These are phyloP conservation scores for Chimonanthus salicifolius DNA, from an alignment of 164 flowering plant genomes.

Conservation along the genomic window DNA sequence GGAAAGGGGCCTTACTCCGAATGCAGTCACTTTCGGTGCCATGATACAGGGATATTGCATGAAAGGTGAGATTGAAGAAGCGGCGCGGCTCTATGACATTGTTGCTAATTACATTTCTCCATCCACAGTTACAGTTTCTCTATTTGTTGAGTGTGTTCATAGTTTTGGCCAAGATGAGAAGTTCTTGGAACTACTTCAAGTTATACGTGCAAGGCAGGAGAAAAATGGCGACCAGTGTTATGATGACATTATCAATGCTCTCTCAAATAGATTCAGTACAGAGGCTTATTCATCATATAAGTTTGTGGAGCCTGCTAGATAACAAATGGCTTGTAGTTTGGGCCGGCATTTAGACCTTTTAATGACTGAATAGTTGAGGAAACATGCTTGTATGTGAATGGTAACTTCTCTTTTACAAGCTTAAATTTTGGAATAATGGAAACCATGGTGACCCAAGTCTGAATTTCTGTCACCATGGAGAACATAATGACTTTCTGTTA, in stretches of 20 bases:
- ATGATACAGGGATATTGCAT: conserved; percentile 11
- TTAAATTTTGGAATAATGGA: too few relatives aligned
- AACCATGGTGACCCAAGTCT: not conserved
- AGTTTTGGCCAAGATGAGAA: conserved; percentile 1
- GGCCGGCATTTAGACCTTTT: not conserved
- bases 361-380: not conserved
- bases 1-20: conserved; percentile 15
- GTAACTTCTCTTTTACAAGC: not conserved
- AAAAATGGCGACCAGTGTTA: not conserved
- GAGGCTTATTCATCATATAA: not conserved
- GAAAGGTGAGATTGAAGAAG: conserved; percentile 16
- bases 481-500: not conserved
- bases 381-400: not conserved
- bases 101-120: conserved; percentile 4
- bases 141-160: not conserved
- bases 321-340: too few relatives aligned
- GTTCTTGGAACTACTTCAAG: conserved; percentile 2
- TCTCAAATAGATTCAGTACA: not conserved
- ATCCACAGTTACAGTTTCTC: conserved; percentile 3
- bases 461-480: too few relatives aligned
- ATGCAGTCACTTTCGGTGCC: conserved; percentile 9
- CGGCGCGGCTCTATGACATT: conserved; percentile 14
- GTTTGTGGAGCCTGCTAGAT: not conserved
- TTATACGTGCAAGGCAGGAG: conserved; percentile 1
- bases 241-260: conserved; percentile 1